These are phyloP conservation scores for Cyberlindnera samutprakarnensis DNA, from an alignment of 805 yeast genomes.

Conservation along the genomic window DNA sequence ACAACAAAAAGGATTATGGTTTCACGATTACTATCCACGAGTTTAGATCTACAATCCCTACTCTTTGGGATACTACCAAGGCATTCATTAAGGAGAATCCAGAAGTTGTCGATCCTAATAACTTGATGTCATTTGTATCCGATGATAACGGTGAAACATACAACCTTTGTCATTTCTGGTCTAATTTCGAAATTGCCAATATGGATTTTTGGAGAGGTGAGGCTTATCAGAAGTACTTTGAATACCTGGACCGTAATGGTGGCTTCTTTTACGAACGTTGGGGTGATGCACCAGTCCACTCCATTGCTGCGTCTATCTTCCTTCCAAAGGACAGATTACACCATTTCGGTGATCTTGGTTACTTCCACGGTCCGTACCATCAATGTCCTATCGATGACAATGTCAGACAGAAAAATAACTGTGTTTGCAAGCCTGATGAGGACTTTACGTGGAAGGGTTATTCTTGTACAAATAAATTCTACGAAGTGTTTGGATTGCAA, in stretches of 20 bases:
- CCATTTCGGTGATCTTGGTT: constrained; percentile 80
- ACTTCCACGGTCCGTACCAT: constrained; percentile 74
- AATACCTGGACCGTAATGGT: constrained; percentile 68
- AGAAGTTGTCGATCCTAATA: constrained; percentile 48
- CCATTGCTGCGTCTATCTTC: constrained; percentile 78
- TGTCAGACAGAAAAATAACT: constrained; percentile 51
- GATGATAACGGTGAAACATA: constrained; percentile 66
- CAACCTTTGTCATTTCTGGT: constrained; percentile 87
- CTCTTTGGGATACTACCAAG: constrained; percentile 68
- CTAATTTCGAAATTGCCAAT: constrained; percentile 78
- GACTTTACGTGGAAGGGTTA: constrained; percentile 75
- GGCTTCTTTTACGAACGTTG: constrained; percentile 93
- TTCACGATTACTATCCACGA: constrained; percentile 78
- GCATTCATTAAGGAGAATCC: constrained; percentile 55
- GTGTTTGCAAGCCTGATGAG: constrained; percentile 61
- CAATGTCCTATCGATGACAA: constrained; percentile 68
- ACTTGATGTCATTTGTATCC: constrained; percentile 62
- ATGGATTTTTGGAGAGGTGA: constrained; percentile 68
- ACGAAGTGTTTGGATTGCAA: constrained; percentile 42
- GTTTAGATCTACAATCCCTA: constrained; percentile 61
- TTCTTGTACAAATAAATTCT: constrained; percentile 63
- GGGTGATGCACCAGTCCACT: constrained; percentile 94
- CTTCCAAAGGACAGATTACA: constrained; percentile 64
- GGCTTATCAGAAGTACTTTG: constrained; percentile 65
- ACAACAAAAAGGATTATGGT: constrained; percentile 65